Conservation (phyloP, 2,329 filamentous ascomycete genomes). For the Colletotrichum sp. region DNA sequence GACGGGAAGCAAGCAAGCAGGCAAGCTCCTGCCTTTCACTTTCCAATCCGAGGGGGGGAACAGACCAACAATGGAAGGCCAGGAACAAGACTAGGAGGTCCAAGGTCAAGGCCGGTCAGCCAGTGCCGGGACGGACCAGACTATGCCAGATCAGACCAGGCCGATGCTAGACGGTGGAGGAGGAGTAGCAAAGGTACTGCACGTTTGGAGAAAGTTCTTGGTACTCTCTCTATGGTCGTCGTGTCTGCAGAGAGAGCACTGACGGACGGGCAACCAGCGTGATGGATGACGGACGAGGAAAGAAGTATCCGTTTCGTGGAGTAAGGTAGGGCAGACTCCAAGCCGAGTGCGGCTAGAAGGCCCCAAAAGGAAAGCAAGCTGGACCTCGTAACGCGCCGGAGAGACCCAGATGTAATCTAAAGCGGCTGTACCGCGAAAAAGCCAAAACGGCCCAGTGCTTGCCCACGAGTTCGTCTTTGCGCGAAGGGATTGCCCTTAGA, state of each 20-base stretch:
- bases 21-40: background rate
- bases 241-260: background rate
- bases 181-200: background rate
- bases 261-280: background rate
- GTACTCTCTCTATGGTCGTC: background rate
- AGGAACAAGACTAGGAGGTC: background rate
- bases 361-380: slow-evolving; percentile 13
- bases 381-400: slow-evolving; percentile 14
- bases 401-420: slow-evolving; percentile 21
- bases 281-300: background rate
- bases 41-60: background rate
- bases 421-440: slow-evolving; percentile 8
- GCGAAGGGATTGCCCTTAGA: background rate
- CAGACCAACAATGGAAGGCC: background rate
- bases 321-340: slow-evolving; percentile 20
- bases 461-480: slow-evolving; percentile 4
- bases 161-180: background rate
- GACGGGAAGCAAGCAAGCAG: background rate
- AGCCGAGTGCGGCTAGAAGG: slow-evolving; percentile 16
- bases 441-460: background rate
- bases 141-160: slow-evolving; percentile 6
- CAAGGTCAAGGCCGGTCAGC: background rate
- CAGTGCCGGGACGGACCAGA: slow-evolving; percentile 7
- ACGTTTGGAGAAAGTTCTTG: background rate
- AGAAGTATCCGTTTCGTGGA: slow-evolving; percentile 19